These are phyloP conservation scores for Tillandsia leiboldiana DNA, from an alignment of 176 grass and related monocot species.

Conservation along the genomic window DNA sequence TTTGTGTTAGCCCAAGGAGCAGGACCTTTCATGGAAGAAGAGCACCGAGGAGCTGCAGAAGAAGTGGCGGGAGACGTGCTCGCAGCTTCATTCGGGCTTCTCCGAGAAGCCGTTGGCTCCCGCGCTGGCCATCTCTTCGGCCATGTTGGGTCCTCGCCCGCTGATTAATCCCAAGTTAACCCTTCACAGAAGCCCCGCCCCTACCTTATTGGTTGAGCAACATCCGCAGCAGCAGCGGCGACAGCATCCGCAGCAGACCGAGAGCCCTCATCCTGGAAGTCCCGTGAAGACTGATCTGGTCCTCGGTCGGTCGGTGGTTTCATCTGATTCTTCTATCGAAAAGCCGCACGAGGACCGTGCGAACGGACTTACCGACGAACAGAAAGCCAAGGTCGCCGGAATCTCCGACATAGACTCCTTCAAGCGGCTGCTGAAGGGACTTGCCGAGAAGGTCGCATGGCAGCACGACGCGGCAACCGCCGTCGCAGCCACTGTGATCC, in stretches of 20 bases:
- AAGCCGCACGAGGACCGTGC: neutral
- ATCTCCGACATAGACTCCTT: conserved; percentile 9
- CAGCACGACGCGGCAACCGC: conserved; percentile 19
- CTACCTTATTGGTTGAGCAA: neutral
- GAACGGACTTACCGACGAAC: neutral
- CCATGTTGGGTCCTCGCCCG: neutral
- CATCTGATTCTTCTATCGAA: neutral
- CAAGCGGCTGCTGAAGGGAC: conserved; percentile 18
- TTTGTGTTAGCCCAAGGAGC: neutral
- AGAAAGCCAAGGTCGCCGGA: conserved; percentile 2
- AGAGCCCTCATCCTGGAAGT: neutral
- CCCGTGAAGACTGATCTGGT: neutral
- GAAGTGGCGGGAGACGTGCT: neutral
- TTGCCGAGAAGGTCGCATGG: conserved; percentile 12
- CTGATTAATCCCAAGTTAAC: neutral
- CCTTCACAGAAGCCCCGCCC: neutral
- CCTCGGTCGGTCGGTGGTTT: neutral
- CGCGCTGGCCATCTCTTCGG: neutral
- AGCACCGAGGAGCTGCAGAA: conserved; percentile 8
- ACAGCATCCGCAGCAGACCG: neutral
- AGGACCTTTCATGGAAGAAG: neutral
- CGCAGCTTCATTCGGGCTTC: neutral
- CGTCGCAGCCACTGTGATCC: conserved; percentile 8
- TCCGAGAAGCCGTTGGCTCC: neutral
- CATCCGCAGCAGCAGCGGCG: neutral